phyloP scores from a whole-genome alignment of 2,329 filamentous ascomycete genomes.

The Botrytis elliptica region DNA sequence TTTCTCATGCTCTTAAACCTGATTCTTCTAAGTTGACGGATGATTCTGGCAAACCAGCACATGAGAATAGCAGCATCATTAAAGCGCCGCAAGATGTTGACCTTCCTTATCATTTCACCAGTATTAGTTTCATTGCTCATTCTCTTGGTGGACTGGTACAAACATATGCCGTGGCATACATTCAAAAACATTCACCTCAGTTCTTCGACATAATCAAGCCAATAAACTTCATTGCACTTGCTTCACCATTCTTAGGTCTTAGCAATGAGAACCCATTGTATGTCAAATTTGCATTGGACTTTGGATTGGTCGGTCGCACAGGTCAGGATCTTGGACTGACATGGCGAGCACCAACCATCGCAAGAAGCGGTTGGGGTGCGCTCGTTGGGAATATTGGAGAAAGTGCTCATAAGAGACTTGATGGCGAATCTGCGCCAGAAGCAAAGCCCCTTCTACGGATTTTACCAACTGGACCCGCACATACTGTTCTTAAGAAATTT shows the following conservation, averaged over 20 bases:
- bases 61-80: constrained; percentile 62
- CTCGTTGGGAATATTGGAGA: constrained; percentile 79
- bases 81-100: constrained; percentile 43
- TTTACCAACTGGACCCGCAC: constrained; percentile 85
- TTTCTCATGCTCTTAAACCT: constrained; percentile 43
- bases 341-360: constrained; percentile 85
- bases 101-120: constrained; percentile 78
- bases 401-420: constrained; percentile 59
- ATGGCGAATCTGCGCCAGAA: constrained; percentile 66
- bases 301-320: constrained; percentile 92
- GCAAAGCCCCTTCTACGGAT: constrained; percentile 88
- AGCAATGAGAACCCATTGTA: constrained; percentile 98
- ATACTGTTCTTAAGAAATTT: constrained; percentile 82
- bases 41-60: constrained; percentile 49
- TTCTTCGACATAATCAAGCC: constrained; percentile 87
- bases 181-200: constrained; percentile 88
- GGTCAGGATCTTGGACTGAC: constrained; percentile 93
- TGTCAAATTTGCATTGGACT: constrained; percentile 94
- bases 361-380: constrained; percentile 82
- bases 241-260: constrained; percentile 82
- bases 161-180: constrained; percentile 93
- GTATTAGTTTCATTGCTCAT: constrained; percentile 92
- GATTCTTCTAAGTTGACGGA: constrained; percentile 42
- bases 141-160: constrained; percentile 88
- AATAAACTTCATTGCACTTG: constrained; percentile 85